phyloP scores from a whole-genome alignment of 257 asterid species.

The Vinca minor region DNA sequence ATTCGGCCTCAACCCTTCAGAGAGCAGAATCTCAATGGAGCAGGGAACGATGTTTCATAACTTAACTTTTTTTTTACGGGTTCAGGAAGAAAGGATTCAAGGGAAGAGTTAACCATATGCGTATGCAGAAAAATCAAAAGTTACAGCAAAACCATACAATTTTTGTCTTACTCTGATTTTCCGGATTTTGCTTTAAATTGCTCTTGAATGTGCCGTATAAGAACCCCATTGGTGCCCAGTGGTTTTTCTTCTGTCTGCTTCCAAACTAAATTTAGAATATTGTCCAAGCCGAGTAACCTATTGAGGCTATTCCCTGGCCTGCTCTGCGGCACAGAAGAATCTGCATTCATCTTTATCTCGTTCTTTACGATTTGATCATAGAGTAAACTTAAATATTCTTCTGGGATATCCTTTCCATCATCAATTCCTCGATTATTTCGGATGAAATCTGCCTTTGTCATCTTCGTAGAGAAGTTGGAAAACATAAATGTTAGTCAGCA shows the following conservation, averaged over 20 bases:
- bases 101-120: no score
- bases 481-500: slow-evolving; percentile 28
- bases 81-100: neutral
- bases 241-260: slow-evolving; percentile 93
- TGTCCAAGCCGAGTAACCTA: slow-evolving; percentile 83
- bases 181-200: slow-evolving; percentile 88
- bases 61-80: neutral
- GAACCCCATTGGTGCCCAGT: slow-evolving; percentile 75
- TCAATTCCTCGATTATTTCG: slow-evolving; percentile 97
- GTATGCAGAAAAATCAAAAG: neutral
- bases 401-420: slow-evolving; percentile 88
- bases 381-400: slow-evolving; percentile 79
- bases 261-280: slow-evolving; percentile 95
- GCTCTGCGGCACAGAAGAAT: slow-evolving; percentile 68
- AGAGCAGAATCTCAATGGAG: neutral
- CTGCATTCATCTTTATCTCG: slow-evolving; percentile 92
- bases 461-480: slow-evolving; percentile 48
- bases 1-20: neutral
- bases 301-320: slow-evolving; percentile 90
- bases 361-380: slow-evolving; percentile 91
- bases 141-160: slow-evolving; percentile 15
- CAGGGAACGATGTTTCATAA: neutral
- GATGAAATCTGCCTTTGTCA: slow-evolving; percentile 94
- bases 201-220: slow-evolving; percentile 89
- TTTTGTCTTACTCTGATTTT: slow-evolving; percentile 79